Evolutionary conservation across 768 basidiomycete species (phyloP), one percentile per base, ranked within the genome.

Genomic region (Boletellus emodensis): DNA sequence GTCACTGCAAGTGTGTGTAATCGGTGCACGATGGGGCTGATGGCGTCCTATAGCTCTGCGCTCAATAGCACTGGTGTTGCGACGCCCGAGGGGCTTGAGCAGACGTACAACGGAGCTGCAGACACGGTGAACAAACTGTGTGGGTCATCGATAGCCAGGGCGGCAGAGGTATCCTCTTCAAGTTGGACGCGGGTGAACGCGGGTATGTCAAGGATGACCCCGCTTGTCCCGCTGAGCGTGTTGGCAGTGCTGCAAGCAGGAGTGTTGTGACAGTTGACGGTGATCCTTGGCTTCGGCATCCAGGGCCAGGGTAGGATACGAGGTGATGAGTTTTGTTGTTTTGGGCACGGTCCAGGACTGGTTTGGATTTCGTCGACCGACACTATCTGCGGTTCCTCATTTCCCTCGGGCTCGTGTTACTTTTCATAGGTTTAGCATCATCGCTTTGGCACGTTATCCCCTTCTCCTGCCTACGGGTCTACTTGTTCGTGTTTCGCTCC

Each of bases 1-100:
- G 67, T 68, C 18, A 72, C 78, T 14, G 66, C 58, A 15, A 77
- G 76, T 15, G 74, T 79, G 14, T 92, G 90, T 63, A 84, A 81
- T 3, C 51, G 74, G 5, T 92, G 90, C 65, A 80, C 80, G 18
- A 76, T 80, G 64, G 74, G 65, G 53, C 53, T 88, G 10, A 76
- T 92, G 77, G 64, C 61, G 15, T 57, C 73, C 33, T 90, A 84
- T 61, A 73, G 72, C 8, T 49, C 61, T 5, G 77, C 79, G 7
- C 62, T 84, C 43, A 35, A 59, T 20, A 63, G 75, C 34, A 22
- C 62, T 10, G 61, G 64, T 68, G 67, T 55, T 46, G 66, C 60
- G 41, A 61, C 52, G 43, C 55, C 74, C 26, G 58, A 53, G 4
- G 74, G 68, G 33, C 70, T 87, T 46, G 52, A 69, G 52, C 48